Percentiles rank a stretch among this genome's conserved stretches.
phyloP scores from a whole-genome alignment of 768 basidiomycete genomes.

The Leccinum longicurvipes region DNA sequence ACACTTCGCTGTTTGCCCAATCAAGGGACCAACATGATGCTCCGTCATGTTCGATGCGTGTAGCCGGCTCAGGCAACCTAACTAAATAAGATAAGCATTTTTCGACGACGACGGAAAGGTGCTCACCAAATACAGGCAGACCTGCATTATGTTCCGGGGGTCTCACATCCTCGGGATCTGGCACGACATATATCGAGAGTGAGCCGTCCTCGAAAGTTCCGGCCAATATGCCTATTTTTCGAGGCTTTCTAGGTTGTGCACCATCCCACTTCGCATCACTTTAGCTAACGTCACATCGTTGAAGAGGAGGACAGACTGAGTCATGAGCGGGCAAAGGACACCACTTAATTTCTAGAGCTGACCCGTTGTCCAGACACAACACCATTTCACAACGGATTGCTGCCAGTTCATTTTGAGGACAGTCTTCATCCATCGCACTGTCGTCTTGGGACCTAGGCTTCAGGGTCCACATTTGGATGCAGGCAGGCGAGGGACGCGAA shows the following conservation, averaged over 20 bases:
- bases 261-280: constrained; percentile 17
- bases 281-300: not conserved
- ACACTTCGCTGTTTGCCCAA: constrained; percentile 81
- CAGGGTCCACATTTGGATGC: constrained; percentile 86
- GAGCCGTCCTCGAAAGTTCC: constrained; percentile 89
- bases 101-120: not conserved
- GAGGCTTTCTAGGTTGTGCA: constrained; percentile 21
- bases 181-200: constrained; percentile 72
- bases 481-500: constrained; percentile 53
- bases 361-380: constrained; percentile 77
- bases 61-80: constrained; percentile 54
- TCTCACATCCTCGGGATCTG: constrained; percentile 62
- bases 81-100: constrained; percentile 38
- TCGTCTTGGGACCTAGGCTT: constrained; percentile 16
- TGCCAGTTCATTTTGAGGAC: constrained; percentile 9
- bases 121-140: constrained; percentile 50
- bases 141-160: constrained; percentile 25
- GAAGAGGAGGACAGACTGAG: constrained; percentile 30
- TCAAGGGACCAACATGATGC: constrained; percentile 78
- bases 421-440: constrained; percentile 23
- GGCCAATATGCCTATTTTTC: constrained; percentile 79
- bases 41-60: constrained; percentile 74
- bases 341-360: constrained; percentile 84
- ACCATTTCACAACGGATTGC: constrained; percentile 79
- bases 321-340: constrained; percentile 88